Evolutionary conservation across 2,329 filamentous ascomycete genomes (phyloP).

Genomic region (Rutstroemia sp.): DNA sequence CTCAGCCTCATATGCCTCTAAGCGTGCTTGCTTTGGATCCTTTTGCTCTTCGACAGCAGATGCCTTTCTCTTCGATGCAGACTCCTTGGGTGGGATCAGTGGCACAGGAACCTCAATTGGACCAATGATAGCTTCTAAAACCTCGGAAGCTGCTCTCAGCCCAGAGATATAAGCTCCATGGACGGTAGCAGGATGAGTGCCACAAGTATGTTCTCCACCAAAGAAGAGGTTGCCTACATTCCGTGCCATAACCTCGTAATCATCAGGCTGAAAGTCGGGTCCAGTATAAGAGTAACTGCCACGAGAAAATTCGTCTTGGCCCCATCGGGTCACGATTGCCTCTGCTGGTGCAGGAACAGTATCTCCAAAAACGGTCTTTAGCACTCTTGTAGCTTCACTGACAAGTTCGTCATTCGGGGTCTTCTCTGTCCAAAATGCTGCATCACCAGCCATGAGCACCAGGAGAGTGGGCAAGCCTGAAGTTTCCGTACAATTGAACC

Average conservation of each 20-base stretch:
- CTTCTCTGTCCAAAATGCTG: constrained; percentile 79
- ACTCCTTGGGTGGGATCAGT: constrained; percentile 60
- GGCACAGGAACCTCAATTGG: constrained; percentile 71
- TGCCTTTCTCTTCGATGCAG: constrained; percentile 47
- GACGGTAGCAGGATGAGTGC: constrained; percentile 92
- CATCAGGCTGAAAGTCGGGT: constrained; percentile 70
- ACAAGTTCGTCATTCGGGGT: constrained; percentile 70
- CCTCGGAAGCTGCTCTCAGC: constrained; percentile 78
- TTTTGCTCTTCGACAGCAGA: constrained; percentile 31
- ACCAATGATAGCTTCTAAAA: constrained; percentile 73
- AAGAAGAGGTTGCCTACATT: constrained; percentile 85
- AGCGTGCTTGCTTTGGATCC: constrained; percentile 43
- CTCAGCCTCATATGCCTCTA: constrained; percentile 49
- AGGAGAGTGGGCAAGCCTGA: constrained; percentile 82
- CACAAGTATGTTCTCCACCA: constrained; percentile 92
- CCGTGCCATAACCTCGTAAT: constrained; percentile 88
- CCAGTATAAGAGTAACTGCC: constrained; percentile 95
- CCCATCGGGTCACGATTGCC: constrained; percentile 87
- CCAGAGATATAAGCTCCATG: constrained; percentile 95
- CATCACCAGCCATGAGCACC: constrained; percentile 91
- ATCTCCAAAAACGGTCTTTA: constrained; percentile 67
- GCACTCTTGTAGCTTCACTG: constrained; percentile 68
- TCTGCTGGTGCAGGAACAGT: constrained; percentile 73
- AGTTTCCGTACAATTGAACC: constrained; percentile 92
- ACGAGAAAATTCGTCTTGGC: constrained; percentile 79